Evolutionary conservation across 139 green algal species (phyloP).

Genomic region (Klebsormidium nitens): DNA sequence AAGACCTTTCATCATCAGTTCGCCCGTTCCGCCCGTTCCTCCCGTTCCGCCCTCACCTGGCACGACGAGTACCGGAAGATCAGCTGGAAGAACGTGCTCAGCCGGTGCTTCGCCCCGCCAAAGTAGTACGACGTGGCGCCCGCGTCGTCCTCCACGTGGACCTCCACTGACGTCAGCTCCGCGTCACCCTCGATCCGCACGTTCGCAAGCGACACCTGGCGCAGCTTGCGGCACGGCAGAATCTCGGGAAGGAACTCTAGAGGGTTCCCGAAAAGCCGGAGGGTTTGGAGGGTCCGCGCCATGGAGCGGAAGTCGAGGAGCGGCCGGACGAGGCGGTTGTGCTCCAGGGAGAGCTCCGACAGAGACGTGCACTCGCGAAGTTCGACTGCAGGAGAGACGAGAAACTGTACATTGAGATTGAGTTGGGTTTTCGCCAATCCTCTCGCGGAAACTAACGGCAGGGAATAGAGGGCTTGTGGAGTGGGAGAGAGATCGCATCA

Average conservation of each 20-base stretch:
- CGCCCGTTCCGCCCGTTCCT: too few species aligned
- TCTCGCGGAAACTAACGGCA: too few species aligned
- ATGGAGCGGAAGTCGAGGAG: slow-evolving; percentile 61
- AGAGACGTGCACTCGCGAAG: slow-evolving; percentile 52
- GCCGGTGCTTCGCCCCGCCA: slow-evolving; percentile 50
- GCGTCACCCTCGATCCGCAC: slow-evolving; percentile 43
- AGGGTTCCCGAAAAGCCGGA: slow-evolving; percentile 79
- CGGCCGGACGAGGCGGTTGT: slow-evolving; percentile 70
- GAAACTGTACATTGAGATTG: too few species aligned
- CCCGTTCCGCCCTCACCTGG: too few species aligned
- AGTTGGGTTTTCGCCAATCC: too few species aligned
- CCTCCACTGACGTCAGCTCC: slow-evolving; percentile 36
- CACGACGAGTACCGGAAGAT: slow-evolving; percentile 67
- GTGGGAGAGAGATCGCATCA: too few species aligned
- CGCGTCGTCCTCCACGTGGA: background rate
- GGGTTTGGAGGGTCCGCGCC: slow-evolving; percentile 18
- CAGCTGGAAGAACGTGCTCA: slow-evolving; percentile 73
- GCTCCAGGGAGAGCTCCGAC: slow-evolving; percentile 74
- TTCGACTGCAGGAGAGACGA: slow-evolving; percentile 23
- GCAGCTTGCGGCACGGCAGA: slow-evolving; percentile 57
- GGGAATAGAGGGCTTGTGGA: too few species aligned
- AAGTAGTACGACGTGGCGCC: slow-evolving; percentile 9
- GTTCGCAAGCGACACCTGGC: slow-evolving; percentile 70
- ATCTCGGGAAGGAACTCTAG: slow-evolving; percentile 93
- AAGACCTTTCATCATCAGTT: too few species aligned